Percentiles rank a stretch among this genome's conserved stretches.
Conservation (phyloP, 2,329 filamentous ascomycete species). For the Ophioceras dolichostomum region DNA sequence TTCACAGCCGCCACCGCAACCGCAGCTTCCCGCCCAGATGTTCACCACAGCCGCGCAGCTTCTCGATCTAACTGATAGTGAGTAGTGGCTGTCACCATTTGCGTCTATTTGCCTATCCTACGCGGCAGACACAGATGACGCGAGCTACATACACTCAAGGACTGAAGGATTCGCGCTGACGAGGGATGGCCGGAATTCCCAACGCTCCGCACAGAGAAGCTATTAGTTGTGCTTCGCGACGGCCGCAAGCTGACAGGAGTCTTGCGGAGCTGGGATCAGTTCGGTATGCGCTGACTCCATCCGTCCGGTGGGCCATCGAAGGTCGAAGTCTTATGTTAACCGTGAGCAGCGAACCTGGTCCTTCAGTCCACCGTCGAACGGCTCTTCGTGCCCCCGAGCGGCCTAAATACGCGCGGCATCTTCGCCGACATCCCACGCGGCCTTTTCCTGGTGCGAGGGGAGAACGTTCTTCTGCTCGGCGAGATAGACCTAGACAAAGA, state of each 20-base stretch:
- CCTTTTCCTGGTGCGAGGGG: conserved; percentile 83
- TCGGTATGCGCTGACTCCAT: conserved; percentile 47
- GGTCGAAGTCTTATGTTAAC: background rate
- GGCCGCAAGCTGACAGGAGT: conserved; percentile 91
- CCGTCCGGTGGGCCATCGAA: background rate
- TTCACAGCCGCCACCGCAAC: conserved; percentile 30
- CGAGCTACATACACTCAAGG: no score
- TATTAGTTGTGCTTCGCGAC: conserved; percentile 82
- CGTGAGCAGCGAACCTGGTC: conserved; percentile 69
- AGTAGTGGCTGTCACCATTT: no score
- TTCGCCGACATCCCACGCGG: conserved; percentile 81
- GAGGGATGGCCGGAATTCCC: no score
- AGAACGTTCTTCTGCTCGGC: conserved; percentile 91
- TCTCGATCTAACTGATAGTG: conserved; percentile 94
- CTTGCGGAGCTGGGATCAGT: conserved; percentile 93
- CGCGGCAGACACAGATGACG: no score
- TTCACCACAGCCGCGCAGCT: conserved; percentile 96
- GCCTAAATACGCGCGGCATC: conserved; percentile 30
- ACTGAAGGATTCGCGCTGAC: no score
- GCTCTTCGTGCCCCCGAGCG: conserved; percentile 54
- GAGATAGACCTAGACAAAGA: conserved; percentile 97
- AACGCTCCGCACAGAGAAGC: no score
- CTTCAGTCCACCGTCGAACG: conserved; percentile 88
- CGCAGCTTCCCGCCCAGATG: conserved; percentile 82
- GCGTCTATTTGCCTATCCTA: no score